Evolutionary conservation across 2,329 filamentous ascomycete genomes (phyloP), one percentile per base, ranked within the genome.

Genomic region (Ascochyta koolunga): DNA sequence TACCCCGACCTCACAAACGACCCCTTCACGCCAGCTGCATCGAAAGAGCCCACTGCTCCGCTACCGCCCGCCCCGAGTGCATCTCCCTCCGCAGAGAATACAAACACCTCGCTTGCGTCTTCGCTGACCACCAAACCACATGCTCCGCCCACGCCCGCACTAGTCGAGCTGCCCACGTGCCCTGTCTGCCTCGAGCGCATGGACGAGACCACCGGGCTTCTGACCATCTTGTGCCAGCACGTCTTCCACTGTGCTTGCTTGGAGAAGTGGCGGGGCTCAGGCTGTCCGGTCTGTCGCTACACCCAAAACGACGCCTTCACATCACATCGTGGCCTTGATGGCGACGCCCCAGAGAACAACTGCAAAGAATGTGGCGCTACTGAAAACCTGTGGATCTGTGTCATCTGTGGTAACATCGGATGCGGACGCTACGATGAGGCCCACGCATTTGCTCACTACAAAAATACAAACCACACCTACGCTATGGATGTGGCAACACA

Each of bases 211-310:
- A 96, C 92, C 0, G 95, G 95, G 0, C 81, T 99, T 2, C 85
- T 99, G 70, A 99, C 95, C 0, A 98, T 98, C 35, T 88, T 96
- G 25, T 99, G 95, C 71, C 93, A 98, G 68, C 95, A 99, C 68
- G 91, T 98, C 45, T 99, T 99, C 71, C 95, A 99, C 73, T 98
- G 95, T 71, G 93, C 89, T 1, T 99, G 95, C 75, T 81, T 99
- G 0, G 90, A 96, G 69, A 98, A 95, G 71, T 99, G 95, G 95
- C 91, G 90, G 70, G 93, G 93, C 4, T 89, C 88, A 22, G 93
- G 93, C 4, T 99, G 95, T 70, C 95, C 95, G 0, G 92, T 99
- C 6, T 99, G 95, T 68, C 86, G 95, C 29, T 96, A 96, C 67
- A 96, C 93, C 1, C 86, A 89, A 66, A 84, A 86, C 40, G 81